Conservation (phyloP, 140 eudicot species). For the Stevia rebaudiana region DNA sequence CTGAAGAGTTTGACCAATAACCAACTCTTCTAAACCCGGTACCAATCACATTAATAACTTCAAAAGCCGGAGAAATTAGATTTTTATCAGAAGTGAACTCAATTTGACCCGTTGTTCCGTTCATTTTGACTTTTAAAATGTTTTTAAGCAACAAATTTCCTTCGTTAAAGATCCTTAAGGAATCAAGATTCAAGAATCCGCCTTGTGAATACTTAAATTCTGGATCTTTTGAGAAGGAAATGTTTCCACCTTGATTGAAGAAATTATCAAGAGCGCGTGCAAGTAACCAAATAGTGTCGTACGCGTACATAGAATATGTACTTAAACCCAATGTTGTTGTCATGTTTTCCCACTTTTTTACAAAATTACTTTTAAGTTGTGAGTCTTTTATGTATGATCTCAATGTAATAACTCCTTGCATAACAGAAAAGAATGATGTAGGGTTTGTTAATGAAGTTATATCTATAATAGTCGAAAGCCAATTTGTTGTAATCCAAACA, state of each 20-base stretch:
- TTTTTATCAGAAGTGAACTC: constrained; percentile 47
- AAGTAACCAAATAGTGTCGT: constrained; percentile 86
- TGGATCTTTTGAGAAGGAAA: constrained; percentile 52
- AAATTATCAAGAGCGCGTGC: constrained; percentile 64
- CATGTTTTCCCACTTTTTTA: constrained; percentile 48
- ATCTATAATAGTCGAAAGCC: constrained; percentile 75
- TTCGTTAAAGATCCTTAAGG: constrained; percentile 53
- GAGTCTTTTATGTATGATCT: constrained; percentile 56
- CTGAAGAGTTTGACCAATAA: constrained; percentile 73
- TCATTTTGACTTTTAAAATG: constrained; percentile 49
- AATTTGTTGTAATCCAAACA: constrained; percentile 80
- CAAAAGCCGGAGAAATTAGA: constrained; percentile 48
- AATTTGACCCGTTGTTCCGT: constrained; percentile 57
- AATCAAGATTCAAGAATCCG: constrained; percentile 38
- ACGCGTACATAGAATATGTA: constrained; percentile 58
- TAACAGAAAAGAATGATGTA: constrained; percentile 2
- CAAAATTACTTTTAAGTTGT: constrained; percentile 40
- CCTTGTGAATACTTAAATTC: constrained; percentile 21
- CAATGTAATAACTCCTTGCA: constrained; percentile 67
- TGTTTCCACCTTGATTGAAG: constrained; percentile 46
- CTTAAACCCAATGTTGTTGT: constrained; percentile 43
- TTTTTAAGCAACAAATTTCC: constrained; percentile 44
- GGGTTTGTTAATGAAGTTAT: constrained; percentile 34
- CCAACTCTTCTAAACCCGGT: constrained; percentile 52
- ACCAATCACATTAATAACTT: constrained; percentile 70